Base-by-base conservation (phyloP, 345 rosid genomes). In the Sisymbrium irio region DNA sequence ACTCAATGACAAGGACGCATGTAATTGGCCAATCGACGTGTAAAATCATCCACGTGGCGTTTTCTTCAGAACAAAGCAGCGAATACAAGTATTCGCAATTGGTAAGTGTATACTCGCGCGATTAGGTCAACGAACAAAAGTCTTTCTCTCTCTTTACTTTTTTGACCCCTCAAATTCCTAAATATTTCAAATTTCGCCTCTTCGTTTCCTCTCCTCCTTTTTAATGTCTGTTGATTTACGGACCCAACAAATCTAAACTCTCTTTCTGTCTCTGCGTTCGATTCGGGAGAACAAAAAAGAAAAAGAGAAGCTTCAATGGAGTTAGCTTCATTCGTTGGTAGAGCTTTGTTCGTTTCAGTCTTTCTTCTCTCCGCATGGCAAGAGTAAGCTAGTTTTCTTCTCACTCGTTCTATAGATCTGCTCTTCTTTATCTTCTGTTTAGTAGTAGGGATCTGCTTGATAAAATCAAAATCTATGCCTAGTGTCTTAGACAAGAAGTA, bases 281-380 rank as follows among this genome's bases (percentile, higher is more conserved):
- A 44, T 39, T 30, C 27, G 22, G 30, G 6, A 8, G 17, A 56
- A 59, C 13, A n/a, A 32, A 3, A n/a, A 7, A 2, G 14, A 42
- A 6, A n/a, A 45, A 44, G 19, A 30, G 40, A 55, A 57, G 66
- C 46, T 39, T 32, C 51, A 47, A 79, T 82, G 82, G 82, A 72
- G 74, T 73, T 82, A 2, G 67, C 49, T 41, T 84, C 96, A 3
- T 85, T 87, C 54, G 44, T 87, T 25, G 92, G 95, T 13, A 82
- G 92, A 79, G 87, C 85, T 40, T 82, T 89, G 49, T 87, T 89
- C 73, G 92, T 84, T 14, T 85, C 95, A 36, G 77, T 89, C 49
- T 89, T 89, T 66, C 78, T 89, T 72, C 86, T 89, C 63, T 84
- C 92, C 27, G 96, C 96, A 59, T 89, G 83, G 86, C 87, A 89